Evolutionary conservation across 257 asterid genomes (phyloP).

Genomic region (Fraxinus excelsior): DNA sequence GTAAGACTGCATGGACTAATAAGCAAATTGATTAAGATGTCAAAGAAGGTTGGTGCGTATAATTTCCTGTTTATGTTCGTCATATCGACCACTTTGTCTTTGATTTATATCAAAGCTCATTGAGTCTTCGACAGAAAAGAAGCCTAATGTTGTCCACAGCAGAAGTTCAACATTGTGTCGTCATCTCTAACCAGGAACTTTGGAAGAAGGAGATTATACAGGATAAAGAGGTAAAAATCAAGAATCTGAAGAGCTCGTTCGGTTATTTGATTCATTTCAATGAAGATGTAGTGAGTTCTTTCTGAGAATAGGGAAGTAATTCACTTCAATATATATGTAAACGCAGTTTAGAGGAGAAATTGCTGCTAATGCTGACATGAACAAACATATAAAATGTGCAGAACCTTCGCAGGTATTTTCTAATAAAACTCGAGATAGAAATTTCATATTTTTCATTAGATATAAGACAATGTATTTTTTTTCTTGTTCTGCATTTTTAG

Average conservation of each 20-base stretch:
- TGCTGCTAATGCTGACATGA: neutral
- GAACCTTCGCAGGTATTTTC: neutral
- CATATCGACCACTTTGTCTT: neutral
- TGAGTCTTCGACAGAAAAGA: neutral
- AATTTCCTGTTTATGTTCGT: neutral
- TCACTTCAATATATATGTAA: neutral
- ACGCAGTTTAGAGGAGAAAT: neutral
- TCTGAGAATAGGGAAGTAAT: neutral
- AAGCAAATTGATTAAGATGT: neutral
- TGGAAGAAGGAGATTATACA: neutral
- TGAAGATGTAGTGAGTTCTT: neutral
- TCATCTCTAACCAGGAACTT: neutral
- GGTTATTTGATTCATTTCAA: neutral
- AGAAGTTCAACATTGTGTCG: neutral
- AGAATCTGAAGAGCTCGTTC: neutral
- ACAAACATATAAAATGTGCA: neutral
- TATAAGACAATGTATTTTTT: too few relatives aligned
- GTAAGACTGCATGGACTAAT: neutral
- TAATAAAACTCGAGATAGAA: neutral
- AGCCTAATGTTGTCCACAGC: neutral
- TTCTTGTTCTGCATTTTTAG: neutral
- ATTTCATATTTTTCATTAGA: neutral
- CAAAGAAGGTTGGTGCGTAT: neutral
- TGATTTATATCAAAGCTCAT: neutral
- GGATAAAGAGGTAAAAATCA: neutral